Evolutionary conservation across 768 basidiomycete genomes (phyloP).

Genomic region (Leucocoprinus sp.): DNA sequence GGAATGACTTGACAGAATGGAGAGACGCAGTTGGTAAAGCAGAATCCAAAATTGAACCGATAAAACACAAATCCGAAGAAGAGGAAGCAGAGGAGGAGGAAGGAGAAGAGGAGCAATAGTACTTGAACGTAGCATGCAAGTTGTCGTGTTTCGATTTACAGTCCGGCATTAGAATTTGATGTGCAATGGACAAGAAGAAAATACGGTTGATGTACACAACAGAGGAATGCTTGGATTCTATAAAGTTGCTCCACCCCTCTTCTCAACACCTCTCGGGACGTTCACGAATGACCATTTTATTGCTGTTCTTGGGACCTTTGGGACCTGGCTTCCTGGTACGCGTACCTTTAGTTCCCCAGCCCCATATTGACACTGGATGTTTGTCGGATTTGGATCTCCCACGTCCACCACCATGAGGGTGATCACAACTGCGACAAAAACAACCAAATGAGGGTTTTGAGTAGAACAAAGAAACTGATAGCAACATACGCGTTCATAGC

Average conservation of each 20-base stretch:
- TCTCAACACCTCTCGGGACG: slow-evolving; percentile 67
- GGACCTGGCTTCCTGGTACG: slow-evolving; percentile 90
- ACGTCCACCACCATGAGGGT: slow-evolving; percentile 96
- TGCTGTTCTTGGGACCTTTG: slow-evolving; percentile 83
- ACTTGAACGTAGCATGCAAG: neutral
- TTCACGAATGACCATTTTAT: slow-evolving; percentile 84
- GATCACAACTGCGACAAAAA: slow-evolving; percentile 52
- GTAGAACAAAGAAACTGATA: neutral
- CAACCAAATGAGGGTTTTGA: neutral
- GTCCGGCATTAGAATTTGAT: neutral
- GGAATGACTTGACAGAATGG: slow-evolving; percentile 67
- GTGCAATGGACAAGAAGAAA: neutral
- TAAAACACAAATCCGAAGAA: slow-evolving; percentile 36
- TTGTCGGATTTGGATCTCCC: slow-evolving; percentile 97
- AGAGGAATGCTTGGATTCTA: slow-evolving; percentile 16
- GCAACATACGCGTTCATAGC: slow-evolving; percentile 88
- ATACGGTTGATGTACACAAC: slow-evolving; percentile 10
- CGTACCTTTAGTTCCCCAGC: slow-evolving; percentile 87
- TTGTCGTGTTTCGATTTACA: neutral
- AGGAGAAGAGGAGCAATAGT: slow-evolving; percentile 15
- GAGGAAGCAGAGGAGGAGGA: slow-evolving; percentile 33
- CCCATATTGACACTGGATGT: slow-evolving; percentile 87
- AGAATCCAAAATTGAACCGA: slow-evolving; percentile 54
- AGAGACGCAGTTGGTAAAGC: slow-evolving; percentile 61
- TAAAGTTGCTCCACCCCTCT: slow-evolving; percentile 29